These are phyloP conservation scores for Pseudogymnoascus sp. DNA, from an alignment of 2,329 filamentous ascomycete species.

Conservation along the genomic window DNA sequence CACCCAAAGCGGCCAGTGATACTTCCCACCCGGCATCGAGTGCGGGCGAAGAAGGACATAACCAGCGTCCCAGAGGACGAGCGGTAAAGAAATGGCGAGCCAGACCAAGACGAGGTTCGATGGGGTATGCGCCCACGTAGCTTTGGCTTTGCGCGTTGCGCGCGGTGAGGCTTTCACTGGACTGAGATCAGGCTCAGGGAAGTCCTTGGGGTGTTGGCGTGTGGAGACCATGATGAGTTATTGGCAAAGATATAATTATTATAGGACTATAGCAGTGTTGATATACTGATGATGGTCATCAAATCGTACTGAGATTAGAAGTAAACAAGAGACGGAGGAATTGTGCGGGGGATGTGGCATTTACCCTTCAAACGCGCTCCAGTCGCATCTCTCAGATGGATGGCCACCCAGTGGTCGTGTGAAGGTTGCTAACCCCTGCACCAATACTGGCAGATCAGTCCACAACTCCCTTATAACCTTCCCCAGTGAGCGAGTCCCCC, in stretches of 20 bases:
- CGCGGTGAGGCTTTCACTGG: slow-evolving; percentile 19
- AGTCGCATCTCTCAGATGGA: slow-evolving; percentile 5
- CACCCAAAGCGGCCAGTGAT: slow-evolving; percentile 56
- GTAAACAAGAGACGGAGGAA: background rate
- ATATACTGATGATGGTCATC: background rate
- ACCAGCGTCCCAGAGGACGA: slow-evolving; percentile 60
- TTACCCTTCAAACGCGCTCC: slow-evolving; percentile 7
- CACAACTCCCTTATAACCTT: background rate
- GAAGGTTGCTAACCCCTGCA: background rate
- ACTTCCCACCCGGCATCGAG: slow-evolving; percentile 57
- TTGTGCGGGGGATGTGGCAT: slow-evolving; percentile 1
- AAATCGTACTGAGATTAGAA: background rate
- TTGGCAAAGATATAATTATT: background rate
- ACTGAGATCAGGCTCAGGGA: slow-evolving; percentile 31
- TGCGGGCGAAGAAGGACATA: slow-evolving; percentile 62
- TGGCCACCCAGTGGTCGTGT: background rate
- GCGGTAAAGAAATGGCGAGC: slow-evolving; percentile 55
- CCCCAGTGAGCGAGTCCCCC: background rate
- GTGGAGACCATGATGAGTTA: slow-evolving; percentile 46
- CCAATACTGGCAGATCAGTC: background rate
- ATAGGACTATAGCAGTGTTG: background rate
- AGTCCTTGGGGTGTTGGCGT: slow-evolving; percentile 46
- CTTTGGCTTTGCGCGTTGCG: slow-evolving; percentile 17
- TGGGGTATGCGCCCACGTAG: slow-evolving; percentile 52
- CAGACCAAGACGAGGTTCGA: slow-evolving; percentile 53